Conservation (phyloP, 495 filamentous ascomycete species). For the Penicillium turbatum region DNA sequence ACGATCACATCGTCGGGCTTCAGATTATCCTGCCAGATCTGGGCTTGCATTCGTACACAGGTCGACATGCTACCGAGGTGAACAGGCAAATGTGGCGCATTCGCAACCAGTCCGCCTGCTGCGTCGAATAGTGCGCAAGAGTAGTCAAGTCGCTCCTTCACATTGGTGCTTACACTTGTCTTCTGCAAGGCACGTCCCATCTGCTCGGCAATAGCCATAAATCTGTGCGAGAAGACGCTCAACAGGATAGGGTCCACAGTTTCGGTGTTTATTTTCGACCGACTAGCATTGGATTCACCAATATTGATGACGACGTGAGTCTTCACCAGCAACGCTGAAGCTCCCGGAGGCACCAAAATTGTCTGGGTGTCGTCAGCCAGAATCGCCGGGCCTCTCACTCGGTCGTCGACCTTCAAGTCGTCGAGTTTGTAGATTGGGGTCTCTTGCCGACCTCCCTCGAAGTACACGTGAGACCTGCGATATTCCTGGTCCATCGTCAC, state of each 20-base stretch:
- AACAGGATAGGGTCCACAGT: conserved; percentile 71
- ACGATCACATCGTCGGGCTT: conserved; percentile 90
- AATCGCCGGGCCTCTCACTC: conserved; percentile 77
- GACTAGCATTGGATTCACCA: conserved; percentile 37
- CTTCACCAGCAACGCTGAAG: conserved; percentile 41
- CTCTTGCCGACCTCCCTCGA: conserved; percentile 57
- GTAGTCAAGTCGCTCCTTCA: conserved; percentile 44
- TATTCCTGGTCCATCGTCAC: conserved; percentile 27
- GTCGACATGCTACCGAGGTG: conserved; percentile 83
- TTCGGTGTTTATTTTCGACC: conserved; percentile 32
- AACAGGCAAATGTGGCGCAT: conserved; percentile 90
- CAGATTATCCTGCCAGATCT: conserved; percentile 79
- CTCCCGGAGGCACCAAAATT: conserved; percentile 79
- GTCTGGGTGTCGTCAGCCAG: conserved; percentile 91
- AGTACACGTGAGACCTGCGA: conserved; percentile 35
- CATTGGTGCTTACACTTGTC: conserved; percentile 38
- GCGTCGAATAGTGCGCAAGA: conserved; percentile 41
- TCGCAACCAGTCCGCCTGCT: conserved; percentile 40
- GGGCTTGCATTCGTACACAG: conserved; percentile 57
- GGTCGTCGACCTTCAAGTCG: conserved; percentile 65
- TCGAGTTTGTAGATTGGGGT: conserved; percentile 81
- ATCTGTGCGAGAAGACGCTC: conserved; percentile 52
- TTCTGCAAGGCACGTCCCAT: conserved; percentile 43
- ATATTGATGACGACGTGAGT: conserved; percentile 32
- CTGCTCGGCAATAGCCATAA: conserved; percentile 44